A percentile compares a stretch with the other conserved stretches of the same genome.
Conservation (phyloP, 2,329 filamentous ascomycete genomes). For the Penicillium corylophilum region DNA sequence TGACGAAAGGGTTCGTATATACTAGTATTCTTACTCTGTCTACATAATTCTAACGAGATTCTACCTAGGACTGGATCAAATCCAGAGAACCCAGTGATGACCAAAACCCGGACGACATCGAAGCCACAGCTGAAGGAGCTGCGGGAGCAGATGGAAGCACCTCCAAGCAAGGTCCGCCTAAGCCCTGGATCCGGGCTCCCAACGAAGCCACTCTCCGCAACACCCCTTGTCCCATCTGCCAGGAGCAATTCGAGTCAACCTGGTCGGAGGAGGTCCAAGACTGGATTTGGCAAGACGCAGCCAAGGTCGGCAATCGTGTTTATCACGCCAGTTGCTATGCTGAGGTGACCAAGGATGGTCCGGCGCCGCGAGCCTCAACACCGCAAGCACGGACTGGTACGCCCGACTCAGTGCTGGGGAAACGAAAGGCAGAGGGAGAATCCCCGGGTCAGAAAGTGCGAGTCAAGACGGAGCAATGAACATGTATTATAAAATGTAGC, state of each 20-base stretch:
- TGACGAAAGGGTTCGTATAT: slow-evolving; percentile 69
- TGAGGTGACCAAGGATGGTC: slow-evolving; percentile 71
- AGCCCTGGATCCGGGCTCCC: slow-evolving; percentile 78
- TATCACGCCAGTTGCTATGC: slow-evolving; percentile 89
- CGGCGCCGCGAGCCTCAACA: slow-evolving; percentile 30
- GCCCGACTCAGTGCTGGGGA: slow-evolving; percentile 67
- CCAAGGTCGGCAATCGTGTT: slow-evolving; percentile 72
- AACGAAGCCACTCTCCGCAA: slow-evolving; percentile 73
- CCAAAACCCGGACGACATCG: slow-evolving; percentile 44
- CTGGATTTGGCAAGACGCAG: slow-evolving; percentile 93
- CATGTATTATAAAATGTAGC: slow-evolving; percentile 12
- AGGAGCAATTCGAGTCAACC: slow-evolving; percentile 88
- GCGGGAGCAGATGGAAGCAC: slow-evolving; percentile 40
- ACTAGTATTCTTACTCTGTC: slow-evolving; percentile 1
- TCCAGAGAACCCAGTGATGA: slow-evolving; percentile 77
- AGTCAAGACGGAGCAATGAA: slow-evolving; percentile 41
- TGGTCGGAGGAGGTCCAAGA: slow-evolving; percentile 94
- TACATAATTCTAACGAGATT: slow-evolving; percentile 20
- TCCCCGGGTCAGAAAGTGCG: slow-evolving; percentile 39
- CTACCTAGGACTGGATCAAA: slow-evolving; percentile 77
- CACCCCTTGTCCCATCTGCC: slow-evolving; percentile 86
- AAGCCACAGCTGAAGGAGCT: slow-evolving; percentile 41
- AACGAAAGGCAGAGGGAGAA: slow-evolving; percentile 67
- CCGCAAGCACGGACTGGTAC: slow-evolving; percentile 49
- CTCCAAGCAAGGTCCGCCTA: slow-evolving; percentile 57